Percentiles rank a stretch among this genome's conserved stretches.
phyloP scores from a whole-genome alignment of 2,329 filamentous ascomycete species.

The Rhynchosporium agropyri region DNA sequence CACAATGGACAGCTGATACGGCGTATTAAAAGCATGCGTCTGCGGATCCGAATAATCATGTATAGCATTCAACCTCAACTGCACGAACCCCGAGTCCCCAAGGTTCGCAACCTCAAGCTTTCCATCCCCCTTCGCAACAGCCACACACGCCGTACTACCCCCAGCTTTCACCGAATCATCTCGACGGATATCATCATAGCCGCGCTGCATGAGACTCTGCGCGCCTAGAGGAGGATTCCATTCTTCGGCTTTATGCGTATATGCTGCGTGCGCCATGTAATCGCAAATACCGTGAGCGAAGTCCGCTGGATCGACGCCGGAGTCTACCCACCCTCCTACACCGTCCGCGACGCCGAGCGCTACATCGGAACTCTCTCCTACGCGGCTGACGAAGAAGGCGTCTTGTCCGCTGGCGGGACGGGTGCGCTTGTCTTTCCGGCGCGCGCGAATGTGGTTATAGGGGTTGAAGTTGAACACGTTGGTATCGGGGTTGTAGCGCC shows the following conservation, averaged over 20 bases:
- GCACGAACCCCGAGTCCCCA: slow-evolving; percentile 91
- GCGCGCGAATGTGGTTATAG: slow-evolving; percentile 59
- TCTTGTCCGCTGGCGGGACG: slow-evolving; percentile 87
- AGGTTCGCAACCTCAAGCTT: slow-evolving; percentile 87
- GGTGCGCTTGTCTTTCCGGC: slow-evolving; percentile 57
- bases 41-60: slow-evolving; percentile 82
- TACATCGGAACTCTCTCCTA: slow-evolving; percentile 72
- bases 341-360: slow-evolving; percentile 92
- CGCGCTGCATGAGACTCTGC: slow-evolving; percentile 74
- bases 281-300: slow-evolving; percentile 94
- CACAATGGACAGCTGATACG: slow-evolving; percentile 89
- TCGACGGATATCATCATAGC: slow-evolving; percentile 78
- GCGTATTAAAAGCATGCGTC: slow-evolving; percentile 97
- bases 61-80: slow-evolving; percentile 82
- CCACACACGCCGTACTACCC: slow-evolving; percentile 92
- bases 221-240: slow-evolving; percentile 55
- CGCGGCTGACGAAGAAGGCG: slow-evolving; percentile 86
- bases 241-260: slow-evolving; percentile 37
- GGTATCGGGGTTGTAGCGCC: slow-evolving; percentile 65
- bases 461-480: slow-evolving; percentile 74
- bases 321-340: slow-evolving; percentile 93
- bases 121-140: slow-evolving; percentile 72
- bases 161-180: slow-evolving; percentile 77
- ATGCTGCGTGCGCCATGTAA: slow-evolving; percentile 82
- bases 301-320: slow-evolving; percentile 89